phyloP scores from a whole-genome alignment of 805 yeast genomes.

The Myxozyma nipponensis region DNA sequence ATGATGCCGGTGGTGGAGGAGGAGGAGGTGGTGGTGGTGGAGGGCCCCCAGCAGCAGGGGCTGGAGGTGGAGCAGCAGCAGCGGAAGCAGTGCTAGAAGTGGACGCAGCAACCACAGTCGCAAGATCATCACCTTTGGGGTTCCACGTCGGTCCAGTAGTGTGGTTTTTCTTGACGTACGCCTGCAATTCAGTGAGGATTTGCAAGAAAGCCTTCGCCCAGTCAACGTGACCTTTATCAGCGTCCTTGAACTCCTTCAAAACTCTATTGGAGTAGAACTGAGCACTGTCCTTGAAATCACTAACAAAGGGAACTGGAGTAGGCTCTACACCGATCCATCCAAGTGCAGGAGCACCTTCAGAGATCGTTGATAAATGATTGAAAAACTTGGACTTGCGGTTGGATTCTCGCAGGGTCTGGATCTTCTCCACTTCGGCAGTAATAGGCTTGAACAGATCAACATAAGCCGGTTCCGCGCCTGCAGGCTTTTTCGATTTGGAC shows the following conservation, averaged over 20 bases:
- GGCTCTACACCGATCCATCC: conserved; percentile 84
- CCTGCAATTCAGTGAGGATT: conserved; percentile 65
- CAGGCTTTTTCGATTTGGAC: conserved; percentile 61
- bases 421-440: conserved; percentile 53
- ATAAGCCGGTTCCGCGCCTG: conserved; percentile 44
- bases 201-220: conserved; percentile 73
- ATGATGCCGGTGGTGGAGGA: conserved; percentile 80
- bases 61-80: conserved; percentile 39
- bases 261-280: conserved; percentile 93
- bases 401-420: conserved; percentile 65
- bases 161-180: conserved; percentile 71
- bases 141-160: conserved; percentile 85
- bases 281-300: conserved; percentile 85
- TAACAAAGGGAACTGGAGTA: conserved; percentile 64
- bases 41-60: conserved; percentile 39
- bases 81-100: conserved; percentile 34
- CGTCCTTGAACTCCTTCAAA: conserved; percentile 70
- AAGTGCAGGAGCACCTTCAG: conserved; percentile 84
- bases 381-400: conserved; percentile 63
- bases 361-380: conserved; percentile 74
- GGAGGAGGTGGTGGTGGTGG: conserved; percentile 85
- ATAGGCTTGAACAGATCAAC: conserved; percentile 63
- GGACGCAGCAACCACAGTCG: conserved; percentile 43
- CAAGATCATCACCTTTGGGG: conserved; percentile 50
- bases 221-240: conserved; percentile 60